Conservation (phyloP, 1,139 yeast species). For the Kodamaea anthophila region DNA sequence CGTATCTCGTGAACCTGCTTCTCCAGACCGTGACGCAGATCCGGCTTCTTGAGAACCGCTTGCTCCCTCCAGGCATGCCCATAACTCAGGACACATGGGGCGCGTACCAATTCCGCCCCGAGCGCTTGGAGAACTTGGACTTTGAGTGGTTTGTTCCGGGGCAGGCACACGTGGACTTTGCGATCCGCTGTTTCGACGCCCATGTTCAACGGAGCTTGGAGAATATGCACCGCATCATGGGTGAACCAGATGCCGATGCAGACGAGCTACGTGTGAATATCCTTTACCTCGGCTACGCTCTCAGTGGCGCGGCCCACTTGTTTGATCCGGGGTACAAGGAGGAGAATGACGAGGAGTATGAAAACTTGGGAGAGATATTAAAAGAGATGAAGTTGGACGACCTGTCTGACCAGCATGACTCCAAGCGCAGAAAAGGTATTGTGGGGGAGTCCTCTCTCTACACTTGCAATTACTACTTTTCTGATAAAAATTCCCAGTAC, state of each 20-base stretch:
- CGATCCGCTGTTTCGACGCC: slow-evolving; percentile 52
- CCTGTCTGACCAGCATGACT: too few relatives aligned
- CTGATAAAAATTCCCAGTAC: slow-evolving; percentile 48
- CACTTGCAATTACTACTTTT: slow-evolving; percentile 52
- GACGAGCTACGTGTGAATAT: slow-evolving; percentile 54
- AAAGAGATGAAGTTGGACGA: not conserved
- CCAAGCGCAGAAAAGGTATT: too few relatives aligned
- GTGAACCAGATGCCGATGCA: slow-evolving; percentile 23
- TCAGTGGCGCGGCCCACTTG: slow-evolving; percentile 71
- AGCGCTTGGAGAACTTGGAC: slow-evolving; percentile 40
- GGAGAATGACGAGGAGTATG: slow-evolving; percentile 14
- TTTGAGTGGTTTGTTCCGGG: slow-evolving; percentile 77
- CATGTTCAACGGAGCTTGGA: slow-evolving; percentile 42
- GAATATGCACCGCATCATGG: slow-evolving; percentile 26
- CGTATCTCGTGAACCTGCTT: slow-evolving; percentile 58
- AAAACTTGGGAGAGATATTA: slow-evolving; percentile 2
- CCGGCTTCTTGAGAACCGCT: slow-evolving; percentile 48
- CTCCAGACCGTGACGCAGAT: slow-evolving; percentile 60
- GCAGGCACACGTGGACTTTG: slow-evolving; percentile 50
- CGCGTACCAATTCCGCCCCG: slow-evolving; percentile 51
- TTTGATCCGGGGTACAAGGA: slow-evolving; percentile 63
- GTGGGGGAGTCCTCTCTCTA: slow-evolving; percentile 25
- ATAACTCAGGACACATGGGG: slow-evolving; percentile 65
- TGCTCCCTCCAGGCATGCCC: slow-evolving; percentile 38
- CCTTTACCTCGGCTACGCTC: slow-evolving; percentile 50